Evolutionary conservation across 768 basidiomycete genomes (phyloP).

Genomic region (Termitomyces sp.): DNA sequence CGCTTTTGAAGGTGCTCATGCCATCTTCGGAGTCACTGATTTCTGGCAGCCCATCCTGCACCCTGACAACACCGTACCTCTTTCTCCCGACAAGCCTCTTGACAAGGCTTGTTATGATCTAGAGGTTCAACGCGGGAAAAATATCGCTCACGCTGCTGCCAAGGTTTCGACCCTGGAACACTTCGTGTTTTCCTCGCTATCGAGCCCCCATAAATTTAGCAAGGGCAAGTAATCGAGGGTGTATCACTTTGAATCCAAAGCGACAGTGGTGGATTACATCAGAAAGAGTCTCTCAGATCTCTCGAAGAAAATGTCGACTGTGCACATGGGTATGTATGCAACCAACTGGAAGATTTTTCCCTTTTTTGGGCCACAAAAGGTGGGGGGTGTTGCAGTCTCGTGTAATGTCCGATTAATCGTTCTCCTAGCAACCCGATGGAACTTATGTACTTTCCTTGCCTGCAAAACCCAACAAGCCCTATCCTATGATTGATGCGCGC

Average conservation of each 20-base stretch:
- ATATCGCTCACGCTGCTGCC: slow-evolving; percentile 2
- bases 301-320: slow-evolving; percentile 2
- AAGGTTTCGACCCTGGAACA: background rate
- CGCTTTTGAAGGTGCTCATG: slow-evolving; percentile 4
- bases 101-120: slow-evolving; percentile 1
- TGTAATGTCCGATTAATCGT: too few species aligned
- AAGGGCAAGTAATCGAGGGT: slow-evolving; percentile 1
- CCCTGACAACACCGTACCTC: background rate
- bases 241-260: slow-evolving; percentile 6
- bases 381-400: background rate
- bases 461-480: background rate
- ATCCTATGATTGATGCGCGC: slow-evolving; percentile 2
- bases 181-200: background rate
- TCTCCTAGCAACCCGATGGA: slow-evolving; percentile 1
- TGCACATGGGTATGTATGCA: slow-evolving; percentile 1
- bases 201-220: background rate
- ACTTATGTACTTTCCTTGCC: background rate
- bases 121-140: slow-evolving; percentile 4
- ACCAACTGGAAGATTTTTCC: slow-evolving; percentile 2
- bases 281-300: background rate
- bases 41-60: slow-evolving; percentile 6
- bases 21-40: slow-evolving; percentile 6
- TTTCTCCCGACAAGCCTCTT: background rate
- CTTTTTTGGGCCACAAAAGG: background rate
- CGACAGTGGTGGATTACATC: slow-evolving; percentile 1